Base-by-base conservation (phyloP, 2,329 filamentous ascomycete genomes). In the Cordyceps farinosa region DNA sequence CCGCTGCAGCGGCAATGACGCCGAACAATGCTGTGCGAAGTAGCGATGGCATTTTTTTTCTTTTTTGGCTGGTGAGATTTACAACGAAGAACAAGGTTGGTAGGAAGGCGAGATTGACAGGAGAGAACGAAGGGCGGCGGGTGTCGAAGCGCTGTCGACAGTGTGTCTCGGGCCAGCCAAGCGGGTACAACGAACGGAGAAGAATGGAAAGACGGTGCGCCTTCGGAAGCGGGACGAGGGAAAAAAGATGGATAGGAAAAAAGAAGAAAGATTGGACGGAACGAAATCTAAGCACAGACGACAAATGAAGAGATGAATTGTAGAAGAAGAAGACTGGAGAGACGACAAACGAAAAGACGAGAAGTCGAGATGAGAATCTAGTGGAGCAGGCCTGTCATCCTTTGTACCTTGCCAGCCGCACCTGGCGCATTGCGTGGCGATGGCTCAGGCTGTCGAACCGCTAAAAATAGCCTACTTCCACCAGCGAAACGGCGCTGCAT, bases 391-490 rank as follows among this genome's bases (percentile, higher is more conserved):
- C 32, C 45, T 40, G 45, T 30, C 34, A 22, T 50, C 45, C 45
- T 59, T 59, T 59, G 32, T 47, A 54, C n/a, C 36, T 17, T 38
- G 11, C 32, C 15, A 5, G 15, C 4, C 3, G 11, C 11, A 13
- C 32, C 32, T 22, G 45, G 45, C n/a, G 50, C 29, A 57, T 36
- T 47, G 54, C 30, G 54, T 47, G 54, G 54, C 54, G 42, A 57
- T 17, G 42, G 30, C 13, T 17, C 29, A 15, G 29, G 17, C 53
- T 42, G 40, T 7, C 36, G 22, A 40, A 5, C 34, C 36, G 29
- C 57, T 59, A 59, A 59, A 50, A 59, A 50, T 50, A 45, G 54
- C 30, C 54, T 9, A 17, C n/a, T 9, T 15, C 40, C n/a, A 44
- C 15, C 17, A 5, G 22, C 56, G 36, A 42, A 32, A 34, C 47